Conservation (phyloP, 306 rosid genomes). For the Ziziphus jujuba region DNA sequence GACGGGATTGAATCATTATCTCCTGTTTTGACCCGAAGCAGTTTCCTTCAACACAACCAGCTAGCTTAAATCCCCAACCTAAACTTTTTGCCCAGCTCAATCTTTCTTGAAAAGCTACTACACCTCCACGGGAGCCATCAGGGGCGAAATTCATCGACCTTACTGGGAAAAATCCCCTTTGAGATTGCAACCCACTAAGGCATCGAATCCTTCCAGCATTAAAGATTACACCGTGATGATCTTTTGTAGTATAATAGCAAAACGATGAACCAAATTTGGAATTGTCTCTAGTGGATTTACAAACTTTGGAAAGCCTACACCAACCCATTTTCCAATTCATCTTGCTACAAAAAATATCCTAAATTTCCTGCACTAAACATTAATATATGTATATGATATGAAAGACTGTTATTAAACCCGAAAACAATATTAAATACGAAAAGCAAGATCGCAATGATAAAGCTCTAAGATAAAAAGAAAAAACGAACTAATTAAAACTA, state of each 20-base stretch:
- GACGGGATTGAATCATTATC: conserved; percentile 26
- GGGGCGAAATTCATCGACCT: not conserved
- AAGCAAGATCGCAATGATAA: too few species aligned
- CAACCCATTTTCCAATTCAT: conserved; percentile 43
- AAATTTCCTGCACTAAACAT: not conserved
- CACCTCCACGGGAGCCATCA: conserved; percentile 10
- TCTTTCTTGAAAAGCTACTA: conserved; percentile 16
- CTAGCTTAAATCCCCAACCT: conserved; percentile 8
- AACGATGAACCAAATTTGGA: conserved; percentile 18
- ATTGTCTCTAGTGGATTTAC: conserved; percentile 12
- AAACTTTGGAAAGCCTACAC: conserved; percentile 12
- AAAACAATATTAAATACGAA: too few species aligned
- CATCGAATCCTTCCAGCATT: conserved; percentile 3
- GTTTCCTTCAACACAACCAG: not conserved
- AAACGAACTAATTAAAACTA: too few species aligned
- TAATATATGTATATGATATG: too few species aligned
- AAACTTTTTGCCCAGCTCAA: conserved; percentile 4
- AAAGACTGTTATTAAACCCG: too few species aligned
- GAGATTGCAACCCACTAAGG: conserved; percentile 11
- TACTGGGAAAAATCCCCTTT: not conserved
- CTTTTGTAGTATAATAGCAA: not conserved
- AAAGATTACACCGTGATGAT: conserved; percentile 2
- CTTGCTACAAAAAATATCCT: not conserved
- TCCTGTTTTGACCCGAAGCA: conserved; percentile 16
- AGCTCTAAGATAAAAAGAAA: too few species aligned